Conservation (phyloP, 305 asterid species). For the Petunia hybrid region DNA sequence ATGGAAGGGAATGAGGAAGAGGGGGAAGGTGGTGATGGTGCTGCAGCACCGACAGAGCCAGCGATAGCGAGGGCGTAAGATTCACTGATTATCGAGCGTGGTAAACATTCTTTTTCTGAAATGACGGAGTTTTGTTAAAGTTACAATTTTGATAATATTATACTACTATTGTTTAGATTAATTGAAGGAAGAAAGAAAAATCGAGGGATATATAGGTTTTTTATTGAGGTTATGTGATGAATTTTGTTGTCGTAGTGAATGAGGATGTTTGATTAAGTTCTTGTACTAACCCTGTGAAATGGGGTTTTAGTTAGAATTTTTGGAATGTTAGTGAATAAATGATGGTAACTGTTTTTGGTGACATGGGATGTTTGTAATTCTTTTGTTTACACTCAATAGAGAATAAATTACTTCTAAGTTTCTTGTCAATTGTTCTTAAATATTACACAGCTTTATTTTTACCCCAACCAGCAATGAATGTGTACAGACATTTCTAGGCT, state of each 20-base stretch:
- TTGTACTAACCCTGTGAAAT: conserved; percentile 3
- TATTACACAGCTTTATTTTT: background rate
- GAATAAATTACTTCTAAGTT: conserved; percentile 11
- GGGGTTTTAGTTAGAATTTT: conserved; percentile 10
- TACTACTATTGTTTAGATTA: background rate
- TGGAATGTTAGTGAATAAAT: background rate
- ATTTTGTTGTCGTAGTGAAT: background rate
- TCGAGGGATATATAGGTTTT: background rate
- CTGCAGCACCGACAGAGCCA: conserved; percentile 30
- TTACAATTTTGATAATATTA: background rate
- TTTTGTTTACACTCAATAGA: too few species aligned
- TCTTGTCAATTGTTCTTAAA: background rate
- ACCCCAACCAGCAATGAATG: background rate
- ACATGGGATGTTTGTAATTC: background rate
- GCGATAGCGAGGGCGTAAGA: background rate
- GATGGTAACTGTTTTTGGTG: background rate
- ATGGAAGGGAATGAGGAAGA: conserved; percentile 47
- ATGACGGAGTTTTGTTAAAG: conserved; percentile 12
- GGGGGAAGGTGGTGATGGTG: conserved; percentile 28
- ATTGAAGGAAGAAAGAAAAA: background rate
- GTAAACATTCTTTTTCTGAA: conserved; percentile 4
- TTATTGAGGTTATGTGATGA: background rate
- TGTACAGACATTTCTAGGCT: background rate
- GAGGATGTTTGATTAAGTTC: background rate
- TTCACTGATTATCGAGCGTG: background rate